Evolutionary conservation across 2,329 filamentous ascomycete species (phyloP), one percentile per base, ranked within the genome.

Genomic region (Pseudogymnoascus sp.): DNA sequence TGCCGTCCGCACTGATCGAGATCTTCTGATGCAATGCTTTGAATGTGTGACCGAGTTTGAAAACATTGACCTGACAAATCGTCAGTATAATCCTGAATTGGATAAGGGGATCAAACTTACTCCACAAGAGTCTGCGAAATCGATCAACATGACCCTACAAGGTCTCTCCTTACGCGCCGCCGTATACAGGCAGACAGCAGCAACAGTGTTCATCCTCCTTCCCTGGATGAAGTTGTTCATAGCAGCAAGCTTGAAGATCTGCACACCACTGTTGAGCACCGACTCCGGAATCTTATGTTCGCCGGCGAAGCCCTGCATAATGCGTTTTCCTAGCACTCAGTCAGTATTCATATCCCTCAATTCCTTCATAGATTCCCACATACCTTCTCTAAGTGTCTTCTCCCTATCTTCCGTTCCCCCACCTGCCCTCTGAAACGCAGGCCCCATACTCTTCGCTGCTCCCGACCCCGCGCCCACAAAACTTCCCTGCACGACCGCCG

Each of bases 81-180:
- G 44, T 75, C 63, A 73, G 70, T 58, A 65, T 59, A 10, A 10
- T 59, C 39, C 38, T 42, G 51, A 29, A 29, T 21, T 21, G n/a
- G 36, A 17, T 13, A 15, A 42, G 17, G n/a, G 4, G 61, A 13
- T n/a, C 12, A 29, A 58, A 65, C 71, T 68, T 69, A 80, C 78
- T 72, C 80, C 78, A n/a, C 87, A 77, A 42, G 93, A 81, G 72
- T 99, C 94, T 10, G 94, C 91, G 71, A 99, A 86, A 73, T 99
- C 94, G 73, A 99, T 97, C 44, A 99, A 82, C 88, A 99, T 92
- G 67, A 94, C 82, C 42, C 88, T 89, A 72, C 94, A 96, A 25
- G 87, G 86, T 44, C 85, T 84, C 65, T 90, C 85, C 61, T 88
- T 85, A 65, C 94, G 86, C 71, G 91, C 96, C 12, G 91, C 91